These are phyloP conservation scores for Medicago arabica DNA, from an alignment of 306 rosid species.

Conservation along the genomic window DNA sequence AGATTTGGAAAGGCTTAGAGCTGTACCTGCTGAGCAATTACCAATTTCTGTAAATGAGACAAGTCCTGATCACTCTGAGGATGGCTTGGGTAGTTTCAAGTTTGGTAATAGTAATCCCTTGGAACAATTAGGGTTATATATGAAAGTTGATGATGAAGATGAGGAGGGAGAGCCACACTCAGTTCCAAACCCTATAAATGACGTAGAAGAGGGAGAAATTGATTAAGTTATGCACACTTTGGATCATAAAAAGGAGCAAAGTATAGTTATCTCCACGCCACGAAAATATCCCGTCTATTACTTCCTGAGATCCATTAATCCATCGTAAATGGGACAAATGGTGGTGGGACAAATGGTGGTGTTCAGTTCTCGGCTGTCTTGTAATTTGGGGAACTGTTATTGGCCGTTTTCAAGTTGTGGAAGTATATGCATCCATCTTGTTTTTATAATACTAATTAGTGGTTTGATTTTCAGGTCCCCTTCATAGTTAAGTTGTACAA, in stretches of 20 bases:
- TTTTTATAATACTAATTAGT: neutral
- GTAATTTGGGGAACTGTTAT: neutral
- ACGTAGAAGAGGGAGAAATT: conserved; percentile 63
- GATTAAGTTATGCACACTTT: conserved; percentile 49
- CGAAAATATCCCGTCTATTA: conserved; percentile 27
- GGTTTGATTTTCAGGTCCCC: neutral
- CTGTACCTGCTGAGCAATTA: conserved; percentile 62
- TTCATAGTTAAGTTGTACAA: conserved; percentile 27
- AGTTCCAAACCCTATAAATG: conserved; percentile 53
- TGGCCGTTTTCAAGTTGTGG: neutral
- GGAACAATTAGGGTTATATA: conserved; percentile 81
- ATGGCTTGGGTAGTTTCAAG: conserved; percentile 76
- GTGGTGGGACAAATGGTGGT: conserved; percentile 9
- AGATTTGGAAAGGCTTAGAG: conserved; percentile 82
- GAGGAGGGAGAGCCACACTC: conserved; percentile 66
- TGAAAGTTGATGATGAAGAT: conserved; percentile 81
- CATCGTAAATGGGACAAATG: conserved; percentile 13
- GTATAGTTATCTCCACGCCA: conserved; percentile 37
- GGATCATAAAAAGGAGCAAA: conserved; percentile 35
- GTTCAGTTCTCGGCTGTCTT: conserved; percentile 31
- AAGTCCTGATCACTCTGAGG: conserved; percentile 72
- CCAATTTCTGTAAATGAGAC: conserved; percentile 72
- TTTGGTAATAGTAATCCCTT: conserved; percentile 69
- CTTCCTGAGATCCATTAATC: conserved; percentile 20
- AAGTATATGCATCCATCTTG: neutral